Conservation (phyloP, 306 rosid genomes). For the Sesbania bispinosa region DNA sequence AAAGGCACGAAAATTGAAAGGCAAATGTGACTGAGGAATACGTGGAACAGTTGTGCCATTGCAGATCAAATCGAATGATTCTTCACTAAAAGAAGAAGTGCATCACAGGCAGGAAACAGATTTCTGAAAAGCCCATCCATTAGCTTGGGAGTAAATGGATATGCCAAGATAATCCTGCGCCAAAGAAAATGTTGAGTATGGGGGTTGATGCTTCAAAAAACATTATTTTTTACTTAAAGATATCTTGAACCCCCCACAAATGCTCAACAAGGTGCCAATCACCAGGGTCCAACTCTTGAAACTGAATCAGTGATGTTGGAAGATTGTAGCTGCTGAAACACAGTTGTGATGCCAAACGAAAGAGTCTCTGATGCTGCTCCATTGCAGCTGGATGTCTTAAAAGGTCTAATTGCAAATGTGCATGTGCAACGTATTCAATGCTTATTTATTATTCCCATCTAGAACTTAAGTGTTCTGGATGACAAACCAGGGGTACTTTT, state of each 20-base stretch:
- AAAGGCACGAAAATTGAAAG: constrained; percentile 71
- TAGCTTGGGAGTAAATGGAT: constrained; percentile 80
- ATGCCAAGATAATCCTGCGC: constrained; percentile 97
- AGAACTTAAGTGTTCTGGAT: neutral
- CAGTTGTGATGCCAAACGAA: constrained; percentile 16
- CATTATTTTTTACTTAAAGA: constrained; percentile 51
- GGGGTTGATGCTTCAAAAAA: constrained; percentile 73
- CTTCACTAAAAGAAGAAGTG: constrained; percentile 63
- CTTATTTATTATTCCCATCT: neutral
- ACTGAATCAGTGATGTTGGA: constrained; percentile 28
- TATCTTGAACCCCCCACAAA: constrained; percentile 65
- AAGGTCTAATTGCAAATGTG: constrained; percentile 30
- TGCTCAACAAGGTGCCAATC: constrained; percentile 59
- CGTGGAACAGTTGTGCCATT: constrained; percentile 69
- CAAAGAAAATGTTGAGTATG: constrained; percentile 99
- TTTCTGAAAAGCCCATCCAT: constrained; percentile 85
- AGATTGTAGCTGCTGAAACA: constrained; percentile 28
- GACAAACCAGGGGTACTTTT: neutral
- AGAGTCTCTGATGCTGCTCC: constrained; percentile 30
- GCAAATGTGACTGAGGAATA: constrained; percentile 75
- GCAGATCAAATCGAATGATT: constrained; percentile 71
- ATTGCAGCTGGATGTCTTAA: constrained; percentile 28
- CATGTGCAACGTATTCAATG: constrained; percentile 19
- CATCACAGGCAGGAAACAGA: constrained; percentile 64
- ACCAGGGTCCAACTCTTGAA: constrained; percentile 33